Percentiles rank a stretch among this genome's conserved stretches.
phyloP scores from a whole-genome alignment of 352 stramenopile species.

The Lagenidium giganteum region DNA sequence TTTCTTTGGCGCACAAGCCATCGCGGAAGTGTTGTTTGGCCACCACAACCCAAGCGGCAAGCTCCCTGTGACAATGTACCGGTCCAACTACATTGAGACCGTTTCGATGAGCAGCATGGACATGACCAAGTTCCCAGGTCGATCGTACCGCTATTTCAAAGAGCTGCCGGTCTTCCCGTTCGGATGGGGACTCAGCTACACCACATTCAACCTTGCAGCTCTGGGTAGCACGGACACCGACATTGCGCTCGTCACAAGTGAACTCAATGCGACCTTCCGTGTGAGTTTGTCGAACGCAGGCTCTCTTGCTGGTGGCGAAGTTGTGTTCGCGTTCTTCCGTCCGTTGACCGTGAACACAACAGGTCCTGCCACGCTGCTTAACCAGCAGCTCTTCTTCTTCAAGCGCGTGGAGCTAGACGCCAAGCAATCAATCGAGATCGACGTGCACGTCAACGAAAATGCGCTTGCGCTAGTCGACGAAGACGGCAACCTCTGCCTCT shows the following conservation, averaged over 20 bases:
- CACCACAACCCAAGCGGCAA: conserved; percentile 76
- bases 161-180: conserved; percentile 87
- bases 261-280: conserved; percentile 34
- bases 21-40: conserved; percentile 83
- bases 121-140: conserved; percentile 85
- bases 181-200: conserved; percentile 89
- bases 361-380: conserved; percentile 50
- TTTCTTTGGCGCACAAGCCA: conserved; percentile 70
- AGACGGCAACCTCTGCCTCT: conserved; percentile 40
- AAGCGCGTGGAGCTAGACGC: conserved; percentile 42
- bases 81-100: conserved; percentile 63
- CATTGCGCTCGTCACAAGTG: conserved; percentile 30
- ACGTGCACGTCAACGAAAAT: conserved; percentile 33
- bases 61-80: conserved; percentile 85
- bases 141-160: conserved; percentile 91
- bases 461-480: conserved; percentile 59
- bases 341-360: conserved; percentile 52
- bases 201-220: conserved; percentile 53
- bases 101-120: conserved; percentile 87
- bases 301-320: conserved; percentile 46
- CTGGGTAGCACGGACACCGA: no score
- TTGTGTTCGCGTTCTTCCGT: conserved; percentile 78
- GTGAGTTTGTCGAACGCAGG: conserved; percentile 61
- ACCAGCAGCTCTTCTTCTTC: conserved; percentile 76
- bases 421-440: conserved; percentile 27